Evolutionary conservation across 176 grass and related monocot genomes (phyloP).

Genomic region (Elaeis guineensis): DNA sequence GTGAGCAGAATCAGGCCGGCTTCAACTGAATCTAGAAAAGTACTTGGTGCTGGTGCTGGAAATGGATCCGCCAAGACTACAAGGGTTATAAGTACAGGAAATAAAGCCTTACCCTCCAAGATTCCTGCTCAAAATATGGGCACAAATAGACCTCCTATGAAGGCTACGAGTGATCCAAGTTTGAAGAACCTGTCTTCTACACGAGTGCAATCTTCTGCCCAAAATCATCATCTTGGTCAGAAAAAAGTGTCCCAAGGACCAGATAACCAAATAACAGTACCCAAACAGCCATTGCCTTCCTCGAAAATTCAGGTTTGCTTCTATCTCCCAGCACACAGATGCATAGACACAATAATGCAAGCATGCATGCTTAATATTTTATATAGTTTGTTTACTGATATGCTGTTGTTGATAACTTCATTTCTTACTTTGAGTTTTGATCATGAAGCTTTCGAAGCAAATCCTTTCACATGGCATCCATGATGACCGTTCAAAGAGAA

Average conservation of each 20-base stretch:
- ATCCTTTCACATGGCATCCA: slow-evolving; percentile 23
- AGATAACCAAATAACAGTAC: slow-evolving; percentile 13
- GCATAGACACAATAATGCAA: too few relatives aligned
- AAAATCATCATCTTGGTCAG: slow-evolving; percentile 17
- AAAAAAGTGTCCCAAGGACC: slow-evolving; percentile 24
- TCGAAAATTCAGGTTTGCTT: slow-evolving; percentile 46
- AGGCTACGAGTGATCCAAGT: slow-evolving; percentile 21
- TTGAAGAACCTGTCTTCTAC: slow-evolving; percentile 20
- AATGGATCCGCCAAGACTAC: slow-evolving; percentile 6
- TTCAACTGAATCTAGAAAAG: slow-evolving; percentile 21
- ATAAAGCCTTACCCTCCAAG: slow-evolving; percentile 7
- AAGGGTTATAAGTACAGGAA: background rate
- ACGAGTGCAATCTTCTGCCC: slow-evolving; percentile 21
- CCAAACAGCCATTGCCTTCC: slow-evolving; percentile 17
- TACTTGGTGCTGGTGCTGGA: background rate
- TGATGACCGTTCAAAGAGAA: slow-evolving; percentile 33
- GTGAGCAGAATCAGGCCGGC: slow-evolving; percentile 15
- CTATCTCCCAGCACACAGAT: background rate
- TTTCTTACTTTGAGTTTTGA: background rate
- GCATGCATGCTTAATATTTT: background rate
- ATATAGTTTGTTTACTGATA: background rate
- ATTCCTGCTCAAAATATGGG: slow-evolving; percentile 5
- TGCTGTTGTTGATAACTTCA: background rate
- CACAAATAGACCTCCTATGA: slow-evolving; percentile 3
- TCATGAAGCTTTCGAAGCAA: slow-evolving; percentile 28